phyloP scores from a whole-genome alignment of 2,329 filamentous ascomycete species.

The Xylaria sp. region DNA sequence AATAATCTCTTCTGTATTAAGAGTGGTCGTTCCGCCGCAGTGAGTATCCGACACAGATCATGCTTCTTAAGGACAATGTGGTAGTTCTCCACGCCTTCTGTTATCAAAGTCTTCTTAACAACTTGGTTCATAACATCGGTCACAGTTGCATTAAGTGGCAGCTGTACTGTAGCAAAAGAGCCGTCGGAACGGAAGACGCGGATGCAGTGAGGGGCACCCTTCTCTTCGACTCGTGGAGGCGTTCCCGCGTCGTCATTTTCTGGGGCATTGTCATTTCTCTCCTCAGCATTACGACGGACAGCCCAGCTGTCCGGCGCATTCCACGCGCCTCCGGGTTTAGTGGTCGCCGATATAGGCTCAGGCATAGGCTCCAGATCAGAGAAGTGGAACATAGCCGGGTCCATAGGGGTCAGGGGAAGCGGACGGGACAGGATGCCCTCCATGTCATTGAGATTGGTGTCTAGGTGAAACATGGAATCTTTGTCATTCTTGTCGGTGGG shows the following conservation, averaged over 20 bases:
- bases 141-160: slow-evolving; percentile 84
- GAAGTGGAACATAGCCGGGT: slow-evolving; percentile 58
- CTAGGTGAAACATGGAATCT: slow-evolving; percentile 76
- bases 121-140: slow-evolving; percentile 88
- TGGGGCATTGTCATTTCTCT: slow-evolving; percentile 64
- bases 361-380: slow-evolving; percentile 41
- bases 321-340: slow-evolving; percentile 71
- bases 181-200: slow-evolving; percentile 94
- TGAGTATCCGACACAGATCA: slow-evolving; percentile 84
- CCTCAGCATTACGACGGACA: slow-evolving; percentile 78
- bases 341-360: slow-evolving; percentile 42
- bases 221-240: slow-evolving; percentile 77
- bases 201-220: slow-evolving; percentile 84
- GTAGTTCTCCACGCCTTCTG: slow-evolving; percentile 91
- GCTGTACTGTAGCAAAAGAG: slow-evolving; percentile 92
- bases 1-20: slow-evolving; percentile 91
- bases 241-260: slow-evolving; percentile 76
- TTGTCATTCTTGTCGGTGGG: slow-evolving; percentile 69
- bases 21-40: slow-evolving; percentile 81
- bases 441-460: slow-evolving; percentile 91
- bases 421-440: slow-evolving; percentile 84
- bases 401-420: slow-evolving; percentile 76
- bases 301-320: slow-evolving; percentile 97
- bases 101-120: slow-evolving; percentile 92
- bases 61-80: slow-evolving; percentile 96